These are phyloP conservation scores for Allium fistulosum DNA, from an alignment of 106 monocot species.

Conservation along the genomic window DNA sequence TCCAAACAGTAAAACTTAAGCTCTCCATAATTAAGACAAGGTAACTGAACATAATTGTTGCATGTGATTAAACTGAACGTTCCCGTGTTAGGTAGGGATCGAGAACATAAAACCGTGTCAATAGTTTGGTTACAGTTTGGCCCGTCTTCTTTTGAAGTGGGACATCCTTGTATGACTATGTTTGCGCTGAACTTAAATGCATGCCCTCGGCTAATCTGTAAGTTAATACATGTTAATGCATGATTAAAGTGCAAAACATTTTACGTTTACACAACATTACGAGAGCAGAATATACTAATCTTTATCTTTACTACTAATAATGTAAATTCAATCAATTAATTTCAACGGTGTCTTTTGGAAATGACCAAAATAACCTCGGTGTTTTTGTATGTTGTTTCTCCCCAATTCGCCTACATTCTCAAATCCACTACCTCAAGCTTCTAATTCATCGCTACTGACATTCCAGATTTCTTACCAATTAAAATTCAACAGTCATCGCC, in stretches of 20 bases:
- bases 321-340: too few species aligned
- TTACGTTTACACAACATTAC: not conserved
- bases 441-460: too few species aligned
- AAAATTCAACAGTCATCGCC: too few species aligned
- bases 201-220: constrained; percentile 77
- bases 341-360: too few species aligned
- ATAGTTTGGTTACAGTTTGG: constrained; percentile 69
- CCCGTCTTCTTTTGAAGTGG: constrained; percentile 47
- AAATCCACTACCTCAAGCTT: too few species aligned
- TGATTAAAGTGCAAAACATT: not conserved
- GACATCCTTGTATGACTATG: constrained; percentile 53
- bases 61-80: constrained; percentile 41
- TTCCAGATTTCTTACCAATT: too few species aligned
- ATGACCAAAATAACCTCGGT: too few species aligned
- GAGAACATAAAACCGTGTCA: constrained; percentile 48
- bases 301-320: too few species aligned
- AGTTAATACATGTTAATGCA: not conserved
- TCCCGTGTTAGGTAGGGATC: constrained; percentile 12
- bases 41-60: constrained; percentile 39
- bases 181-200: constrained; percentile 40
- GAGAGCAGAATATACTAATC: constrained; percentile 27
- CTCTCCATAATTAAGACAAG: constrained; percentile 49
- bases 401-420: too few species aligned
- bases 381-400: too few species aligned
- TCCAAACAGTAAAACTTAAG: constrained; percentile 58